Percentiles rank a stretch among this genome's conserved stretches.
Conservation (phyloP, 73 alveolate species). For the Paraurostyla sp. region DNA sequence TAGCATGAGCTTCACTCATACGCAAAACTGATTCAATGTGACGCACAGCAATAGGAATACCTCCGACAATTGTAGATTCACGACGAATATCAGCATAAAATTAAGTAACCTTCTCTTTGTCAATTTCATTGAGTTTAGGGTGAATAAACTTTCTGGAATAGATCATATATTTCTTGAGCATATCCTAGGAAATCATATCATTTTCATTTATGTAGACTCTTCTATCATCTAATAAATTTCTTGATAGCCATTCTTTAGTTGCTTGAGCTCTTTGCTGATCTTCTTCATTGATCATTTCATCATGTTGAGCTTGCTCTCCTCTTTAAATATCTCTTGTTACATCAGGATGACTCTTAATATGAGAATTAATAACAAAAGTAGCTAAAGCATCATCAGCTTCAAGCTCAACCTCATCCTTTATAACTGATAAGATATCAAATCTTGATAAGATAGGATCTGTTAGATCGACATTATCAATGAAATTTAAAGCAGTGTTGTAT, state of each 20-base stretch:
- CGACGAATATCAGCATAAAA: conserved; percentile 96
- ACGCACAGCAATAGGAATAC: conserved; percentile 97
- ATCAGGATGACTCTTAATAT: conserved; percentile 97
- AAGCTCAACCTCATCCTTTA: conserved; percentile 97
- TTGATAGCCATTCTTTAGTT: conserved; percentile 32
- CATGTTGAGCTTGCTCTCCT: not conserved
- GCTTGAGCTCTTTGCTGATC: not conserved
- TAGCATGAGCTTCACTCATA: conserved; percentile 99
- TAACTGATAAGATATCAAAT: conserved; percentile 99
- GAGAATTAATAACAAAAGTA: conserved; percentile 98
- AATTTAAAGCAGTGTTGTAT: conserved; percentile 95
- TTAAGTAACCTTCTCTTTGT: conserved; percentile 94
- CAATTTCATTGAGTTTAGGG: conserved; percentile 97
- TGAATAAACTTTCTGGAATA: conserved; percentile 94
- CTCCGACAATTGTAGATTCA: conserved; percentile 94
- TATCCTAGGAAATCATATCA: conserved; percentile 87
- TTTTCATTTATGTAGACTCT: not conserved
- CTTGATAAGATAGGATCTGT: conserved; percentile 99
- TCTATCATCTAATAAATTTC: conserved; percentile 13
- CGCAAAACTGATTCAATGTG: conserved; percentile 99
- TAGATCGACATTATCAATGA: conserved; percentile 99
- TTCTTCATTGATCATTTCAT: not conserved
- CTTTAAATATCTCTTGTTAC: conserved; percentile 52
- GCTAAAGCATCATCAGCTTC: conserved; percentile 97
- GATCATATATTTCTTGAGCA: conserved; percentile 96